phyloP scores from a whole-genome alignment of 2,329 filamentous ascomycete species.

The Tolypocladium capitatum region DNA sequence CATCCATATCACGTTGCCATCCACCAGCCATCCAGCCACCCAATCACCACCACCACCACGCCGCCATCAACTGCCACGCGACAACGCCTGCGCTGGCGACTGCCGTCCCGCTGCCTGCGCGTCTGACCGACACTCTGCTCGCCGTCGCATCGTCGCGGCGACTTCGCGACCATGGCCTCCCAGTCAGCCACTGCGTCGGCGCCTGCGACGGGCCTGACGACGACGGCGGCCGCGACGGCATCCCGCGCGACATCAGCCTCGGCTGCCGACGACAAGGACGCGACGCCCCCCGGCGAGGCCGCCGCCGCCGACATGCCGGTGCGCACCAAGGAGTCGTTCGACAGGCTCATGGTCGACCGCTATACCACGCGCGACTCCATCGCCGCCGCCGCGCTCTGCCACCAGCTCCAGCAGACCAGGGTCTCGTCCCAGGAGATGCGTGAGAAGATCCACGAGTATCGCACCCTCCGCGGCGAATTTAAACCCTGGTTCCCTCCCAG shows the following conservation, averaged over 20 bases:
- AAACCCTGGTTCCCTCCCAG: conserved; percentile 42
- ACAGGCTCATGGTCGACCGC: conserved; percentile 38
- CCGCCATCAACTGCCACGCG: conserved; percentile 3
- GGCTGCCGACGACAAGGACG: conserved; percentile 15
- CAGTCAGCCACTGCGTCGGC: conserved; percentile 24
- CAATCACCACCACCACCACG: conserved; percentile 5
- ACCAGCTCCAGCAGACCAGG: conserved; percentile 39
- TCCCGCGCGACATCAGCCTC: conserved; percentile 14
- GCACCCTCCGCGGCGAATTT: conserved; percentile 41
- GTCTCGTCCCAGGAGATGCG: conserved; percentile 49
- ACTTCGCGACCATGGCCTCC: conserved; percentile 29
- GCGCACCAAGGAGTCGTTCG: conserved; percentile 43
- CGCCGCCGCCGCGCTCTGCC: conserved; percentile 37
- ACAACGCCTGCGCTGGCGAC: conserved; percentile 1
- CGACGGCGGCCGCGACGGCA: conserved; percentile 16
- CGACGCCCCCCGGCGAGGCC: conserved; percentile 6
- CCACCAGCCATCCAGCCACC: conserved; percentile 5
- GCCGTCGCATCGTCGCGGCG: conserved; percentile 23
- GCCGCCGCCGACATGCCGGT: conserved; percentile 20
- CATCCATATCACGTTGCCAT: conserved; percentile 2
- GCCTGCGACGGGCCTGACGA: conserved; percentile 18
- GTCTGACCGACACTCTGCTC: conserved; percentile 1
- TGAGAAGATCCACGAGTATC: conserved; percentile 58
- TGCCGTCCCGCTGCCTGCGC: neutral
- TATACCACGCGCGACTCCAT: conserved; percentile 41